A percentile compares a stretch with the other conserved stretches of the same genome.
These are phyloP conservation scores for Marasmius sp. DNA, from an alignment of 1,284 basidiomycete genomes.

Conservation along the genomic window DNA sequence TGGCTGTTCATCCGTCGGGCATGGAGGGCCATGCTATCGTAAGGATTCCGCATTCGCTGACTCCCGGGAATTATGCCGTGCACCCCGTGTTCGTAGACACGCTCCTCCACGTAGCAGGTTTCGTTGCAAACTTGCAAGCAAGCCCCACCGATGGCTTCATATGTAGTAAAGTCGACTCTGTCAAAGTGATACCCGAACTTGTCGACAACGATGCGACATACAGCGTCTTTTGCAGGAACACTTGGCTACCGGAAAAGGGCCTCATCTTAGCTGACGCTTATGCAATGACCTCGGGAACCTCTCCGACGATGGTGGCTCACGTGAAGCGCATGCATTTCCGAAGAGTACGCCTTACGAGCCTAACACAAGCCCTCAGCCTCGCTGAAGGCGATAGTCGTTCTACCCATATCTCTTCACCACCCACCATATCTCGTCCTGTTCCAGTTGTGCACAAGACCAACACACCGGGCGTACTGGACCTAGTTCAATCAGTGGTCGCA, in stretches of 20 bases:
- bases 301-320: conserved; percentile 47
- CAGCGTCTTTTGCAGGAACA: conserved; percentile 50
- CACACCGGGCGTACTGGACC: background rate
- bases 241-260: conserved; percentile 40
- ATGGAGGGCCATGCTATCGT: conserved; percentile 54
- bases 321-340: conserved; percentile 58
- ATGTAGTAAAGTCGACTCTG: conserved; percentile 52
- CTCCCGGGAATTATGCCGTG: conserved; percentile 36
- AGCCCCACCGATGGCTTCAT: conserved; percentile 56
- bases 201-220: conserved; percentile 44
- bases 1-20: conserved; percentile 49
- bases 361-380: conserved; percentile 43
- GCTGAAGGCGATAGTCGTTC: background rate
- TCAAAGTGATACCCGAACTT: conserved; percentile 43
- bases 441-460: background rate
- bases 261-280: conserved; percentile 49
- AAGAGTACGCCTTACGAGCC: conserved; percentile 45
- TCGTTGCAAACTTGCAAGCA: conserved; percentile 61
- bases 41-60: conserved; percentile 33
- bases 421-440: background rate
- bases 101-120: conserved; percentile 66
- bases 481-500: conserved; percentile 37
- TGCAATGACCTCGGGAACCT: conserved; percentile 38
- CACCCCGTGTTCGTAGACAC: conserved; percentile 67
- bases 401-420: background rate